Evolutionary conservation across 331 rosid genomes (phyloP).

Genomic region (Stylosanthes scabra): DNA sequence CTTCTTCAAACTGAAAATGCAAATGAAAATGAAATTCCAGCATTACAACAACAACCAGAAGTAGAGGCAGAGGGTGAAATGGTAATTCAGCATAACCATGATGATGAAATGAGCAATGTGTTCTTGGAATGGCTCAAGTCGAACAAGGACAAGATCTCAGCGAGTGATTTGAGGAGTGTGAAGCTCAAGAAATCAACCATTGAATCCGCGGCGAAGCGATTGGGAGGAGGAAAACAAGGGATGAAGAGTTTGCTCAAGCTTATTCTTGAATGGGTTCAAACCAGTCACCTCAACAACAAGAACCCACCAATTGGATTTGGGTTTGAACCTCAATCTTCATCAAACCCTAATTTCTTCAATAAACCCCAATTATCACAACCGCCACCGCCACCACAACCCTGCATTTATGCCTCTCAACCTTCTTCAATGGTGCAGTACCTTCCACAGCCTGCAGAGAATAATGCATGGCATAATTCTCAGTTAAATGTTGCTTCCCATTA

Average conservation of each 20-base stretch:
- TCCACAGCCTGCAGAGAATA: slow-evolving; percentile 6
- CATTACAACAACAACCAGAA: slow-evolving; percentile 3
- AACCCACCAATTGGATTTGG: not conserved
- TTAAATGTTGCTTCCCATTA: slow-evolving; percentile 33
- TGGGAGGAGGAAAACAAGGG: slow-evolving; percentile 76
- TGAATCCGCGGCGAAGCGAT: slow-evolving; percentile 62
- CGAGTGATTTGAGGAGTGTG: slow-evolving; percentile 70
- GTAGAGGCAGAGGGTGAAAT: not conserved
- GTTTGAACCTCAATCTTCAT: slow-evolving; percentile 14
- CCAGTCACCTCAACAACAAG: slow-evolving; percentile 61
- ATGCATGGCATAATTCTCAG: slow-evolving; percentile 55
- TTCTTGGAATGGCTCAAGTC: slow-evolving; percentile 73
- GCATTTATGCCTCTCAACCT: slow-evolving; percentile 42
- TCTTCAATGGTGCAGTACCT: no score
- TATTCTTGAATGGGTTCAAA: slow-evolving; percentile 79
- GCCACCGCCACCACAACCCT: slow-evolving; percentile 10
- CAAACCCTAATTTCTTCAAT: not conserved
- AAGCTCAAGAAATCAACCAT: slow-evolving; percentile 67
- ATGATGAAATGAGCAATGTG: slow-evolving; percentile 61
- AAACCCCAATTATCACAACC: slow-evolving; percentile 12
- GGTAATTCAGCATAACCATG: not conserved
- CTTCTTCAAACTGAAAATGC: not conserved
- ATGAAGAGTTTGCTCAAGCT: slow-evolving; percentile 74
- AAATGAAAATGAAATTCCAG: slow-evolving; percentile 4
- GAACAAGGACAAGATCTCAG: slow-evolving; percentile 69